A percentile compares a stretch with the other conserved stretches of the same genome.
Conservation (phyloP, 306 rosid genomes). For the Purshia tridentata region DNA sequence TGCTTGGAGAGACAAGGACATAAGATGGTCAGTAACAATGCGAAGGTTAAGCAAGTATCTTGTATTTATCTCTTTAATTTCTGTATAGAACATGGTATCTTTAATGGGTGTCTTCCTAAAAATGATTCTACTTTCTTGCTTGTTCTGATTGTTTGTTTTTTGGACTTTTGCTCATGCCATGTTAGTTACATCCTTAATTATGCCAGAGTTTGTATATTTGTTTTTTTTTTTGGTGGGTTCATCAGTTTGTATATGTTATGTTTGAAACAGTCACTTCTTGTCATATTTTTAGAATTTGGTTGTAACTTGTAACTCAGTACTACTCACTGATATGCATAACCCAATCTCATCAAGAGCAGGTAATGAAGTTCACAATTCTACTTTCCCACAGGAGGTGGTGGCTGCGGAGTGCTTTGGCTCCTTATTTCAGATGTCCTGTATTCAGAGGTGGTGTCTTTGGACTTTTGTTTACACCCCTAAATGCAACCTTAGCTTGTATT, state of each 20-base stretch:
- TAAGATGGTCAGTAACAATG: conserved; percentile 13
- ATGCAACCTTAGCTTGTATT: no score
- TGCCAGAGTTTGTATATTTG: not conserved
- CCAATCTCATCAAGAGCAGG: not conserved
- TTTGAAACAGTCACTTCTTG: not conserved
- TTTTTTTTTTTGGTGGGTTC: no score
- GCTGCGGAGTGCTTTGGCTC: no score
- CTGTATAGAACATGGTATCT: conserved; percentile 19
- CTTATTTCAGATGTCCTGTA: no score
- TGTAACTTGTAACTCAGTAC: not conserved
- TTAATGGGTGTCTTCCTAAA: not conserved
- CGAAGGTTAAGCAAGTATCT: conserved; percentile 4
- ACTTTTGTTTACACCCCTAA: no score
- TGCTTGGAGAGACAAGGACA: conserved; percentile 31
- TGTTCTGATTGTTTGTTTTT: not conserved
- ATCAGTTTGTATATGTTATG: not conserved
- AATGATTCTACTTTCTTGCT: not conserved
- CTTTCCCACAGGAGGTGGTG: no score
- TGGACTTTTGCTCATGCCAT: not conserved
- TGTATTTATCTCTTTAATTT: not conserved
- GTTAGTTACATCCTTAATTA: not conserved
- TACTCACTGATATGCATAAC: not conserved
- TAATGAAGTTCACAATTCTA: no score
- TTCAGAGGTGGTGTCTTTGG: no score
- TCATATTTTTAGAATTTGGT: not conserved